These are phyloP conservation scores for Colletotrichum eleusines DNA, from an alignment of 2,329 filamentous ascomycete species.

Conservation along the genomic window DNA sequence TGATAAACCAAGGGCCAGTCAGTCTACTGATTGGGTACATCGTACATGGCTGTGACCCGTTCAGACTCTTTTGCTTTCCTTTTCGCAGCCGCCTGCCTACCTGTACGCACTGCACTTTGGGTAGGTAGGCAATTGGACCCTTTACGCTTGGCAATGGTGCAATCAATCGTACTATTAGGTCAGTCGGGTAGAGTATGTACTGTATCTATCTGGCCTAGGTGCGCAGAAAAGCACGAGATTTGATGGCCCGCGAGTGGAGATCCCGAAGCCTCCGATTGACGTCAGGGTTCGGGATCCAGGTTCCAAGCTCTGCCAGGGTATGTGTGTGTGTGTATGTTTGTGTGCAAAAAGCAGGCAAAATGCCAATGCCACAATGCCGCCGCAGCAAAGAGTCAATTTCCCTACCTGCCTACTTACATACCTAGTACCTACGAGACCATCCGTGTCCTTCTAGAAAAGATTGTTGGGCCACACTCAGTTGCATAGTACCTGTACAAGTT, in stretches of 20 bases:
- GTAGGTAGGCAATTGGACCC: slow-evolving; percentile 34
- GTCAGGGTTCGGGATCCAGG: slow-evolving; percentile 24
- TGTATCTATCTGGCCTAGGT: no score
- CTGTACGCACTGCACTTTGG: no score
- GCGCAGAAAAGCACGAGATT: neutral
- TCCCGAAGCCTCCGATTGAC: slow-evolving; percentile 41
- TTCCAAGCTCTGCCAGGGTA: neutral
- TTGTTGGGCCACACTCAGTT: no score
- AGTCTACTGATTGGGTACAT: no score
- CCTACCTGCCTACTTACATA: neutral
- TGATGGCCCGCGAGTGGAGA: slow-evolving; percentile 29
- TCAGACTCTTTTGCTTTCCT: no score
- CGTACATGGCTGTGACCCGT: no score
- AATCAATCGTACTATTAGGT: no score
- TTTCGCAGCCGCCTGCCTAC: no score
- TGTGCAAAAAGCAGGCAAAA: neutral
- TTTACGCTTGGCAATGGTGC: neutral
- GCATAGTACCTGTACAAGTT: no score
- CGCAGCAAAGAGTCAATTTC: slow-evolving; percentile 21
- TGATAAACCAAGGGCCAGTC: neutral
- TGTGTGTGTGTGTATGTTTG: no score
- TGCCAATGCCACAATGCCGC: neutral
- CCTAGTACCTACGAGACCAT: neutral
- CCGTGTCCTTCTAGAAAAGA: slow-evolving; percentile 18
- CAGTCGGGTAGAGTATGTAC: no score